Percentiles rank a stretch among this genome's conserved stretches.
These are phyloP conservation scores for Protea cynaroides DNA, from an alignment of 164 flowering plant species.

Conservation along the genomic window DNA sequence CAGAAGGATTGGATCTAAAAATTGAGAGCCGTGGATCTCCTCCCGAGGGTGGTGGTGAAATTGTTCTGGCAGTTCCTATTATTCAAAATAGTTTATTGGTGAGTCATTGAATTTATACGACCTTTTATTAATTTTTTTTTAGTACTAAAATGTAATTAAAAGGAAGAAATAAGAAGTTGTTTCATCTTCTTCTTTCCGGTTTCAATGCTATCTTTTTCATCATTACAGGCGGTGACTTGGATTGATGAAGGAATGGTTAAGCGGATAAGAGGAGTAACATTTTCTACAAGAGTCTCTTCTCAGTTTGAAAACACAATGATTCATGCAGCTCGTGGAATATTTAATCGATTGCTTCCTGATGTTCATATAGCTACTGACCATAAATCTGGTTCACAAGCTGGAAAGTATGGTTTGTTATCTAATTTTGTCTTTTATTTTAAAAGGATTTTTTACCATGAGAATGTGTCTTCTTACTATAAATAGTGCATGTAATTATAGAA, in stretches of 20 bases:
- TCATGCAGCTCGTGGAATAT: slow-evolving; percentile 80
- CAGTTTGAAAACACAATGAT: slow-evolving; percentile 69
- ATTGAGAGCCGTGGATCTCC: slow-evolving; percentile 75
- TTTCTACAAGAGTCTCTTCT: slow-evolving; percentile 63
- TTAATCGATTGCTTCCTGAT: slow-evolving; percentile 79
- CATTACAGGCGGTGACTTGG: slow-evolving; percentile 70
- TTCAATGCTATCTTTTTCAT: slow-evolving; percentile 7
- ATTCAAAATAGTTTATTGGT: slow-evolving; percentile 29
- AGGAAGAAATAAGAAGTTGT: too few species aligned
- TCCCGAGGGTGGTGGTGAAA: slow-evolving; percentile 91
- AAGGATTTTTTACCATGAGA: not conserved
- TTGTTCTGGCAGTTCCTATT: slow-evolving; percentile 53
- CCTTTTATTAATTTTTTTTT: too few species aligned
- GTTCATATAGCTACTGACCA: slow-evolving; percentile 78
- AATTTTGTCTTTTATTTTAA: not conserved
- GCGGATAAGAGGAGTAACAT: slow-evolving; percentile 78
- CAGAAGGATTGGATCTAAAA: slow-evolving; percentile 69
- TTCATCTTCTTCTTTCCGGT: not conserved
- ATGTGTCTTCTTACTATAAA: not conserved
- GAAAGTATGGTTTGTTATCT: slow-evolving; percentile 47
- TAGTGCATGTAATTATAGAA: not conserved
- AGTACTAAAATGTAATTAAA: too few species aligned
- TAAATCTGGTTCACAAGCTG: slow-evolving; percentile 62
- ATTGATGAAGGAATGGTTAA: slow-evolving; percentile 88
- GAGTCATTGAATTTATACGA: slow-evolving; percentile 11